Evolutionary conservation across 192 early-diverging fungal species (phyloP), one percentile per base, ranked within the genome.

Genomic region (Coemansia sp.): DNA sequence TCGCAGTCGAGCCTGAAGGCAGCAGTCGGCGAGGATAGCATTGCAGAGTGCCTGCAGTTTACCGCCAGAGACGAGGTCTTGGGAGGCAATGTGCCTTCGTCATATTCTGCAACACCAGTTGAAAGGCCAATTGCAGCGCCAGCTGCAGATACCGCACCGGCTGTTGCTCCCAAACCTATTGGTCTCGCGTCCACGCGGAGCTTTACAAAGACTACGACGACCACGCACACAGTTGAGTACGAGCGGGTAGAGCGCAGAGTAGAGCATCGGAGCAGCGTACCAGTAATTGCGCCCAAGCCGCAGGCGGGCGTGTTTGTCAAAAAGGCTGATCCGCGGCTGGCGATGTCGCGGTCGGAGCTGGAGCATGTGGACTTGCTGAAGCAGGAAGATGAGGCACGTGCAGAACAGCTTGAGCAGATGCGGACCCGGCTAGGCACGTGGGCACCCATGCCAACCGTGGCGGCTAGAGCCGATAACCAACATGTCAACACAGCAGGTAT

Each of bases 371-470:
- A 77, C 18, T 19, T 76, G 44, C 56, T 76, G 14, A 52, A 66
- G 38, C 62, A 77, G 62, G 80, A 81, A 38, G 69, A 81, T 45
- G 65, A 68, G 1, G 80, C 80, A 5, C 73, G 80, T 31, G 45
- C 48, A n/a, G 80, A 81, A 61, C 80, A 76, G 70, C 56, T 81
- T 32, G 49, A 53, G 45, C 69, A 66, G 60, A 66, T 77, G 69
- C 65, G 58, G 38, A 38, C 55, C 21, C 75, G 63, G 29, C 56
- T 78, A 18, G 10, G 18, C 23, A 9, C 16, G 10, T 10, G 19
- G 23, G 9, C 45, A 10, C 22, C 45, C 6, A n/a, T n/a, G n/a
- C n/a, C n/a, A n/a, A n/a, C n/a, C n/a, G 55, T 46, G 1, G 33
- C 32, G 32, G 48, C 69, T 18, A 42, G 42, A 1, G 25, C 16